A percentile compares a stretch with the other conserved stretches of the same genome.
phyloP scores from a whole-genome alignment of 177 flowering plant genomes.

The Vitis hybrid region DNA sequence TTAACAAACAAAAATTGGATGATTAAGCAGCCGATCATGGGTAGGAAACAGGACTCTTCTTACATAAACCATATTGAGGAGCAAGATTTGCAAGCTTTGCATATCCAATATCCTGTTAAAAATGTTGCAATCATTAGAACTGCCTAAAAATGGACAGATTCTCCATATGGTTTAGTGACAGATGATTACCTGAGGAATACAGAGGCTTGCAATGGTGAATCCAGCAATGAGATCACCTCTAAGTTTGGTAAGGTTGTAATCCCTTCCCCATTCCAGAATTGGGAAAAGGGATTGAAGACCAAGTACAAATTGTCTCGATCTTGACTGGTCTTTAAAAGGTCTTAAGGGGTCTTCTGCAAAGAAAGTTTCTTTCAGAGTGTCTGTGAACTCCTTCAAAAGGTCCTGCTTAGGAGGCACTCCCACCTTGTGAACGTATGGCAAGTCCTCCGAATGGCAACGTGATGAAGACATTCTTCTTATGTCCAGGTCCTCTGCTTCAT shows the following conservation, averaged over 20 bases:
- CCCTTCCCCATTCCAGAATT: constrained; percentile 27
- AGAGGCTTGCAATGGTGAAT: constrained; percentile 43
- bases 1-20: neutral
- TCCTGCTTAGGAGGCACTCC: constrained; percentile 25
- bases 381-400: constrained; percentile 19
- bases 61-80: constrained; percentile 88
- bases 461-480: no score
- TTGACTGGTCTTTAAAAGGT: constrained; percentile 22
- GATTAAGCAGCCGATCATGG: neutral
- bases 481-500: no score
- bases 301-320: constrained; percentile 11
- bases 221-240: constrained; percentile 36
- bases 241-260: constrained; percentile 24
- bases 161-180: no score
- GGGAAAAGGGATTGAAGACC: constrained; percentile 28
- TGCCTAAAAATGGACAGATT: no score
- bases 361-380: constrained; percentile 26
- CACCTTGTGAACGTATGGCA: constrained; percentile 24
- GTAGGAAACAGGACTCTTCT: constrained; percentile 23
- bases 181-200: constrained; percentile 72
- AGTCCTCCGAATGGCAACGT: no score
- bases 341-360: constrained; percentile 27
- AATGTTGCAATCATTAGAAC: neutral
- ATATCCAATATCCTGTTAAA: constrained; percentile 80
- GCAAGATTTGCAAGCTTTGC: constrained; percentile 78